A percentile compares a stretch with the other conserved stretches of the same genome.
Evolutionary conservation across 164 flowering plant genomes (phyloP).

Genomic region (Chimonanthus praecox): DNA sequence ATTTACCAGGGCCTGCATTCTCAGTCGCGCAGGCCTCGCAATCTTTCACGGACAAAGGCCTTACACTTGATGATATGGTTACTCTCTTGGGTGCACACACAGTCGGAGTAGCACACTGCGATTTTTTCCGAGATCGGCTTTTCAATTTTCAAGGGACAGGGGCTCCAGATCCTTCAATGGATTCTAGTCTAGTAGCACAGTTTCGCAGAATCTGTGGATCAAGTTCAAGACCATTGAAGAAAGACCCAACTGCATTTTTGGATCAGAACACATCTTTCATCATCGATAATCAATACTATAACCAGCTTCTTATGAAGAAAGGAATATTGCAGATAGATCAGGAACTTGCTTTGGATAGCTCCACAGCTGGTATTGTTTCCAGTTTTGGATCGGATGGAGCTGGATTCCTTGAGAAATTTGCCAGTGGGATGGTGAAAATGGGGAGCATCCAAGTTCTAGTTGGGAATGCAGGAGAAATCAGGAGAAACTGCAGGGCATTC

Average conservation of each 20-base stretch:
- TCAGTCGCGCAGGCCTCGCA: constrained; percentile 3
- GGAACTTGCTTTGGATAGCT: constrained; percentile 2
- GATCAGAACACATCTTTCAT: constrained; percentile 9
- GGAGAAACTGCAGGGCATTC: constrained; percentile 4
- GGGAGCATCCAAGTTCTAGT: constrained; percentile 5
- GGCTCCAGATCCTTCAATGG: constrained; percentile 37
- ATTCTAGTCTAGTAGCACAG: not conserved
- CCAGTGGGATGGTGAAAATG: constrained; percentile 12
- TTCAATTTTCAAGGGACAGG: constrained; percentile 48
- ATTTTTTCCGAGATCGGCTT: constrained; percentile 27
- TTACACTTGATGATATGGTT: constrained; percentile 12
- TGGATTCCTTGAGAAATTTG: constrained; percentile 10
- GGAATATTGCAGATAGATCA: constrained; percentile 11
- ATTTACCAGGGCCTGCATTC: constrained; percentile 1
- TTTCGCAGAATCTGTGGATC: not conserved
- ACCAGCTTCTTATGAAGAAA: constrained; percentile 2
- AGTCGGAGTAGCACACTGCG: constrained; percentile 39
- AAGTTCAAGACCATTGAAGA: not conserved
- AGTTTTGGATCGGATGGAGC: not conserved
- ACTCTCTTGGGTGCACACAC: constrained; percentile 36
- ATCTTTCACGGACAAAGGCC: constrained; percentile 6
- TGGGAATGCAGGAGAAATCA: constrained; percentile 11
- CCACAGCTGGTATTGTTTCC: not conserved
- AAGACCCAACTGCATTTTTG: constrained; percentile 9
- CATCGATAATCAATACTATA: constrained; percentile 5